A percentile compares a stretch with the other conserved stretches of the same genome.
phyloP scores from a whole-genome alignment of 2,329 filamentous ascomycete species.

The Ceratocystis colombiana region DNA sequence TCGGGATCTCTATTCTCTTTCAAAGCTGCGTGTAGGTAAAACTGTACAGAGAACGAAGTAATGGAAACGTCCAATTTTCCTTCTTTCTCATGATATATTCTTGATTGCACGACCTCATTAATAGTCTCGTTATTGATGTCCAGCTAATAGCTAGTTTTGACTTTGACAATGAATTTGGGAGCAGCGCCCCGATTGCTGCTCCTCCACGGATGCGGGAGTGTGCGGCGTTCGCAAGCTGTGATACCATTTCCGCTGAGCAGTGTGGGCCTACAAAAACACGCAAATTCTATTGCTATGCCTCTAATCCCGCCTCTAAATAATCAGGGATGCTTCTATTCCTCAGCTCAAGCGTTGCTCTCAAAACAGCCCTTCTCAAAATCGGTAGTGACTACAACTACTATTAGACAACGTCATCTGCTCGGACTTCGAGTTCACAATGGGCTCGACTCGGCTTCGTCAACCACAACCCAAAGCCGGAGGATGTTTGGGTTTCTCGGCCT shows the following conservation, averaged over 20 bases:
- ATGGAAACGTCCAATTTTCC: conserved; percentile 1
- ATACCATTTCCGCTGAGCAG: not conserved
- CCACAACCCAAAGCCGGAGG: not conserved
- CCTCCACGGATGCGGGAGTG: conserved; percentile 30
- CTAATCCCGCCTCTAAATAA: not conserved
- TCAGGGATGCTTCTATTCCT: conserved; percentile 10
- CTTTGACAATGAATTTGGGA: conserved; percentile 41
- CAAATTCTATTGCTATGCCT: not conserved
- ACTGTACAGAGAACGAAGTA: not conserved
- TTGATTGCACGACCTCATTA: not conserved
- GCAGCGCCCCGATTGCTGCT: conserved; percentile 42
- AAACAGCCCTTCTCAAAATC: not conserved
- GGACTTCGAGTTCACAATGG: conserved; percentile 9
- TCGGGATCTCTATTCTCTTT: not conserved
- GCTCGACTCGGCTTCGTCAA: not conserved
- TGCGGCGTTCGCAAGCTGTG: not conserved
- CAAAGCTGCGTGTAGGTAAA: not conserved
- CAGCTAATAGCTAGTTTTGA: conserved; percentile 25
- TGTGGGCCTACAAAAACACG: not conserved
- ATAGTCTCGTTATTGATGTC: conserved; percentile 9
- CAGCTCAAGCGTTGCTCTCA: conserved; percentile 2
- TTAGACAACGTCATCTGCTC: not conserved
- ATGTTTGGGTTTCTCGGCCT: conserved; percentile 17
- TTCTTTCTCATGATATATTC: not conserved
- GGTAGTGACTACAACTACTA: not conserved